Conservation (phyloP, 2,329 filamentous ascomycete species). For the Cladophialophora yegresii region DNA sequence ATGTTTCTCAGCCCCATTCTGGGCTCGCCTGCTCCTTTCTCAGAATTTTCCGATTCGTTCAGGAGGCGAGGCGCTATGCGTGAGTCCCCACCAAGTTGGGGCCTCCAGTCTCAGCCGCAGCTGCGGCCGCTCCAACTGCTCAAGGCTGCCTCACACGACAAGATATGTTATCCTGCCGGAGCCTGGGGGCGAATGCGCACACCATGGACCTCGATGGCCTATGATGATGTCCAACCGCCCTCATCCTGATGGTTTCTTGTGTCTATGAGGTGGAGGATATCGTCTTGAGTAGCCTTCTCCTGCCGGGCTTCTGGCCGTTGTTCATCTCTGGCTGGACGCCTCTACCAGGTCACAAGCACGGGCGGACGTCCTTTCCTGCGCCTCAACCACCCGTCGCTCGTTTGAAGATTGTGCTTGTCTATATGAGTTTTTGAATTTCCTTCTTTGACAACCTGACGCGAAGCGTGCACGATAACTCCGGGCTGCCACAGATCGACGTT, state of each 20-base stretch:
- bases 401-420: background rate
- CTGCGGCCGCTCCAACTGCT: background rate
- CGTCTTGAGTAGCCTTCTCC: background rate
- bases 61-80: background rate
- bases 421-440: background rate
- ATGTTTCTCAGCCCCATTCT: background rate
- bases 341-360: background rate
- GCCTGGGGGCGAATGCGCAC: background rate
- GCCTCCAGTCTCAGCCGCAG: slow-evolving; percentile 29
- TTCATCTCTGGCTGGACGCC: background rate
- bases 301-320: background rate
- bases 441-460: background rate
- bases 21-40: background rate
- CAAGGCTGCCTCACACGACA: background rate
- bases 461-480: background rate
- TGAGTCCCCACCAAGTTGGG: no score
- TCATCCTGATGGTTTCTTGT: slow-evolving; percentile 8
- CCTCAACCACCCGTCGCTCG: background rate
- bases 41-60: background rate
- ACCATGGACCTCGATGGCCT: background rate
- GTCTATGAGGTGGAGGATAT: slow-evolving; percentile 2
- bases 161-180: background rate
- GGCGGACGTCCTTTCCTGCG: background rate
- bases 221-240: background rate
- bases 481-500: background rate